phyloP scores from a whole-genome alignment of 148 eudicot genomes.

The Drosera capensis region DNA sequence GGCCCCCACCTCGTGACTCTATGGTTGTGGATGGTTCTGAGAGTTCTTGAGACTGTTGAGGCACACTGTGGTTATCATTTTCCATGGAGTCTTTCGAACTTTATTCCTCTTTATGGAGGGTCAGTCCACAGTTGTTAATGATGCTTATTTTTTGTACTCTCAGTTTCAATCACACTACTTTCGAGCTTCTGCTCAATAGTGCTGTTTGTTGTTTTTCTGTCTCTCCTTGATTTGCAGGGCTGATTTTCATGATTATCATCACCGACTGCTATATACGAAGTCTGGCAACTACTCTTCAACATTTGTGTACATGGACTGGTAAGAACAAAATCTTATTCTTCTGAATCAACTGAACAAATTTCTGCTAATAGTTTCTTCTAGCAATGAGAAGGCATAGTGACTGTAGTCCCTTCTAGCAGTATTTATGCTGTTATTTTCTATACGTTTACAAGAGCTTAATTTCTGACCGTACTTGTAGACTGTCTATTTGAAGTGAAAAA shows the following conservation, averaged over 20 bases:
- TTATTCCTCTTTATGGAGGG: constrained; percentile 87
- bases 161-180: neutral
- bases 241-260: constrained; percentile 98
- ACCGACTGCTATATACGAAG: constrained; percentile 79
- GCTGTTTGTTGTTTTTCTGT: neutral
- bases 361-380: neutral
- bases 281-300: constrained; percentile 93
- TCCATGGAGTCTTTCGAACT: constrained; percentile 92
- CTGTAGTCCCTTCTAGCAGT: neutral
- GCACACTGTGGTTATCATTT: constrained; percentile 97
- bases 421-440: no score
- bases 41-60: constrained; percentile 95
- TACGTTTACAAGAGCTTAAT: no score
- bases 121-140: no score
- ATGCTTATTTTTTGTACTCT: no score
- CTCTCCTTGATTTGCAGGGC: constrained; percentile 29
- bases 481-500: no score
- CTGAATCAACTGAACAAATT: neutral
- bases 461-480: no score
- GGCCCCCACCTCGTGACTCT: constrained; percentile 86
- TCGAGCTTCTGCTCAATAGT: neutral
- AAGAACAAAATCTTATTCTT: no score
- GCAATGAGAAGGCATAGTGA: neutral
- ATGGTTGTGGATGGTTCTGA: constrained; percentile 94
- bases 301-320: constrained; percentile 91